These are phyloP conservation scores for Symbiodinium natans DNA, from an alignment of 73 alveolate genomes.

Conservation along the genomic window DNA sequence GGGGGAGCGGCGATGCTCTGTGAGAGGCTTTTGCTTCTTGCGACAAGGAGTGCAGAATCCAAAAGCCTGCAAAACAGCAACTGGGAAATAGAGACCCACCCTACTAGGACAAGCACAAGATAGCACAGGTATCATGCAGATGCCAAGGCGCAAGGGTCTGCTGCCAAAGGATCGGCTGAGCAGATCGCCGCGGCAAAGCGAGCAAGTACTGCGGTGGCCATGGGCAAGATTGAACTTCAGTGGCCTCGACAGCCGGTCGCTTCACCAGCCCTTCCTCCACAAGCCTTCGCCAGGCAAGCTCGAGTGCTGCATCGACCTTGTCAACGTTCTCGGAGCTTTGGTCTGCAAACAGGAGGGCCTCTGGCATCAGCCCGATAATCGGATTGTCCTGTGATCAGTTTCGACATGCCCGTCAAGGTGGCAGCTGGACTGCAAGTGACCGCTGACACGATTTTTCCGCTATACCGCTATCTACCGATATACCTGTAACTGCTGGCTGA, in stretches of 20 bases:
- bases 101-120: no score
- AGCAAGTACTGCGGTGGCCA: constrained; percentile 51
- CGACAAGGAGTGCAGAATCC: no score
- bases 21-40: no score
- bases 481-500: no score
- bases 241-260: not conserved
- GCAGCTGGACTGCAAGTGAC: no score
- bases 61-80: no score
- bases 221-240: not conserved
- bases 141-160: not conserved
- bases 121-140: no score
- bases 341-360: not conserved
- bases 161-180: constrained; percentile 64
- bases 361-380: not conserved
- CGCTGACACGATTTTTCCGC: not conserved
- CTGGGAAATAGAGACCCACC: no score
- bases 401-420: not conserved
- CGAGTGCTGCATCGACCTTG: constrained; percentile 20
- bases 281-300: constrained; percentile 51
- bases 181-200: constrained; percentile 26
- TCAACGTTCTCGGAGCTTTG: not conserved
- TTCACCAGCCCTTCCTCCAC: not conserved
- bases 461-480: no score
- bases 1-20: no score
- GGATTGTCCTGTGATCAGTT: not conserved